Percentiles rank a stretch among this genome's conserved stretches.
Evolutionary conservation across 768 basidiomycete species (phyloP).

Genomic region (Boletus pseudo-olivaceus): DNA sequence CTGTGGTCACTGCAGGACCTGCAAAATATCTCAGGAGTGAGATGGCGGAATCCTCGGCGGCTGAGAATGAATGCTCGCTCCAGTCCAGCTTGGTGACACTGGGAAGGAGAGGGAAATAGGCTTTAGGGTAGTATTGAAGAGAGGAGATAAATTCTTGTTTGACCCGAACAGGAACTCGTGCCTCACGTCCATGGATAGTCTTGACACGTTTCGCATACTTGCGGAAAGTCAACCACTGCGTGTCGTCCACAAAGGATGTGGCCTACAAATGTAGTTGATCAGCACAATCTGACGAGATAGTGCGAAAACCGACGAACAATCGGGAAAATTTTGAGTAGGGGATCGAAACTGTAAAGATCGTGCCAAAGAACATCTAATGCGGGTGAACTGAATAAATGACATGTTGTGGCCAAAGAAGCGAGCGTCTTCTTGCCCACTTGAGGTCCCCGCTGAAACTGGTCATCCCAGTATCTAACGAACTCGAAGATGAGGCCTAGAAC

Average conservation of each 20-base stretch:
- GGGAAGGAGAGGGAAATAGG: conserved; percentile 22
- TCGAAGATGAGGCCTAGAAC: conserved; percentile 8
- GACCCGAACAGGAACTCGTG: not conserved
- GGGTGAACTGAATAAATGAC: conserved; percentile 11
- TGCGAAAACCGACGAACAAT: not conserved
- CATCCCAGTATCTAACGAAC: not conserved
- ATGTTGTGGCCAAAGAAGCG: conserved; percentile 10
- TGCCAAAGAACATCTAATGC: conserved; percentile 14
- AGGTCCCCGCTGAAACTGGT: not conserved
- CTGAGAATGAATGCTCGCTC: conserved; percentile 4
- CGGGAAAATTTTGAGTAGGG: conserved; percentile 7
- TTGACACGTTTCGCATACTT: conserved; percentile 25
- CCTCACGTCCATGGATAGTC: conserved; percentile 2
- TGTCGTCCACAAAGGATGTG: conserved; percentile 1
- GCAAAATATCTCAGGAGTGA: conserved; percentile 13
- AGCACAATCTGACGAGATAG: not conserved
- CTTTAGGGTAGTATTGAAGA: conserved; percentile 8
- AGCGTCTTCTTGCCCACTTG: conserved; percentile 4
- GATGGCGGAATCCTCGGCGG: conserved; percentile 6
- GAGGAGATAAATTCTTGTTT: conserved; percentile 3
- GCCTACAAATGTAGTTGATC: not conserved
- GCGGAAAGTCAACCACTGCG: conserved; percentile 16
- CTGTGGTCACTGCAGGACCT: conserved; percentile 9
- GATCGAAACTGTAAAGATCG: conserved; percentile 8
- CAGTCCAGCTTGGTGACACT: conserved; percentile 17